These are phyloP conservation scores for Ceratocystis destructans DNA, from an alignment of 2,329 filamentous ascomycete species.

Conservation along the genomic window DNA sequence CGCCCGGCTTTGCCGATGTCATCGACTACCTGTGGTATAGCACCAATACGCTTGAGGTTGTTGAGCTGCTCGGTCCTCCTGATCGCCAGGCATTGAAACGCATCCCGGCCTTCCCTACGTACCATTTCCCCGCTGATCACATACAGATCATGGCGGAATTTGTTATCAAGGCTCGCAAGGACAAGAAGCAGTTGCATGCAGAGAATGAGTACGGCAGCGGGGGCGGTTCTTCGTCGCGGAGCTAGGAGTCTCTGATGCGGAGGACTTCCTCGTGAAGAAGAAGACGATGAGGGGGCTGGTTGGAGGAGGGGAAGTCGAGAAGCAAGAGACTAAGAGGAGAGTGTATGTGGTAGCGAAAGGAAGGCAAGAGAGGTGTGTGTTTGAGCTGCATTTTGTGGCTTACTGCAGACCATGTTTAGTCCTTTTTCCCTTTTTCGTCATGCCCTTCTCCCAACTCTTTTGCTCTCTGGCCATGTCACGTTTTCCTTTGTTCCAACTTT, in stretches of 20 bases:
- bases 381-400: not conserved
- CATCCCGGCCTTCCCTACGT: constrained; percentile 84
- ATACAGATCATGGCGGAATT: constrained; percentile 83
- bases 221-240: constrained; percentile 15
- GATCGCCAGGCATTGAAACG: constrained; percentile 73
- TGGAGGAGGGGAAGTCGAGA: not conserved
- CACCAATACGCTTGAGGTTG: constrained; percentile 73
- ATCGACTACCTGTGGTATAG: constrained; percentile 98
- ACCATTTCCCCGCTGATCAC: constrained; percentile 89
- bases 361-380: not conserved
- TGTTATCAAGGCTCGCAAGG: constrained; percentile 74
- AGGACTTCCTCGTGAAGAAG: not conserved
- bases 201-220: constrained; percentile 46
- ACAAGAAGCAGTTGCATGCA: constrained; percentile 49
- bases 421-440: not conserved
- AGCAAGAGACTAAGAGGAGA: not conserved
- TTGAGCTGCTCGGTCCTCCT: constrained; percentile 71
- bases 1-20: constrained; percentile 78
- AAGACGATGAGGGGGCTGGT: not conserved
- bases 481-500: not conserved
- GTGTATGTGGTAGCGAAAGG: not conserved
- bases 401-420: not conserved
- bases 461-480: not conserved
- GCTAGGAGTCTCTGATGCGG: not conserved
- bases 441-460: not conserved